Base-by-base conservation (phyloP, 768 basidiomycete species). In the Leucocoprinus birnbaumii region DNA sequence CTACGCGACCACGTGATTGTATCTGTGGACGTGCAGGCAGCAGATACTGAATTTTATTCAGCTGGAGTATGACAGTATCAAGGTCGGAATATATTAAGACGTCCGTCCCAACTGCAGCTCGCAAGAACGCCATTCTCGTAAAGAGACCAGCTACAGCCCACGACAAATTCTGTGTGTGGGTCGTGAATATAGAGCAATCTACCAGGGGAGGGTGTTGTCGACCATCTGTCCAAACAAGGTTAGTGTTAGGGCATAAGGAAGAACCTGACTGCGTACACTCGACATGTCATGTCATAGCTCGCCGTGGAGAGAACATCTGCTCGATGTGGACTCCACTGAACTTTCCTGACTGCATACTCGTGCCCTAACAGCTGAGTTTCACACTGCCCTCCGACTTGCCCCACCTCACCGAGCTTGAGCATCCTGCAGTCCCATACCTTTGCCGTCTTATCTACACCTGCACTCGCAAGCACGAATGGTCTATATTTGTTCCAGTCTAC, bases 221-320 rank as follows among this genome's bases (percentile, higher is more conserved):
- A 82, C 92, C 92, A 94, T 61, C 92, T 90, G 57, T 25, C 21
- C 27, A 26, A 54, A 35, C 4, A 53, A 21, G 38, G 54, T 44
- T 43, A 52, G 57, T 42, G 27, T 37, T 46, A 13, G 26, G 19
- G 24, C 42, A 27, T 11, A 40, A 48, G 40, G 57, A 55, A 57
- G 24, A 49, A 56, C 38, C 9, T 13, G 4, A 49, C 6, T 1
- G 80, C 87, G 66, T 75, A 97, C 89, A 95, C 78, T 67, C 92
- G 78, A 69, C 89, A 93, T 1, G 94, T 94, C 96, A 98, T 98
- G 66, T 98, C 96, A 71, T 98, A 95, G 63, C 89, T 87, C 37
- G 74, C 80, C 40, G 75, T 74, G 2, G 87, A 86, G 21, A 91
- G 73, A 13, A 90, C 63, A 57, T 90, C 86, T 3, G 84, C 72